Evolutionary conservation across 176 grass and related monocot genomes (phyloP), one percentile per base, ranked within the genome.

Genomic region (Pontederia paniculata): DNA sequence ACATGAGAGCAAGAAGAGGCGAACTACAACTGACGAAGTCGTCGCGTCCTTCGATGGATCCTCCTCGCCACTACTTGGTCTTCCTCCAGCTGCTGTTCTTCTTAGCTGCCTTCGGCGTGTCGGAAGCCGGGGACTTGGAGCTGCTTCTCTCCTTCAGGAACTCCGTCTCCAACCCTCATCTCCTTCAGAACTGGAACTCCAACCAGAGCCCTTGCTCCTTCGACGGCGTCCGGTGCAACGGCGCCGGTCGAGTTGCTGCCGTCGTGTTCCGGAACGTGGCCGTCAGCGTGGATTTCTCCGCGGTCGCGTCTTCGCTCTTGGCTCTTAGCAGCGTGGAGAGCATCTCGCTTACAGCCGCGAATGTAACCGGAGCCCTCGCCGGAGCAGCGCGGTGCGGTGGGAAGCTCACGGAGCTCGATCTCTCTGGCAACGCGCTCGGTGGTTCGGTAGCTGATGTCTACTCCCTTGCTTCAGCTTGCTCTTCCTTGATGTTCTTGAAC

Each of bases 111-210:
- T 23, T 69, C 2, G 12, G 52, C 16, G 52, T 62, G 9, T 64
- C 9, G 1, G 63, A 48, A 0, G 46, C 60, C 9, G 85, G 66
- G 4, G 90, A 96, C 68, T 73, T 78, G 54, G 78, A 87, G 65
- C 74, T 96, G 51, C 74, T 96, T 2, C 55, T 89, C 13, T 63
- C 79, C 42, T 96, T 96, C 77, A 96, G 76, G 82, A 62, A 58
- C 64, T 71, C 80, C 11, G 16, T 89, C 21, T 60, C 73, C 13
- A 68, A 59, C 76, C 86, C 66, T 51, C 54, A 42, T 8, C 11
- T 77, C 50, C 71, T 96, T 43, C 17, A 44, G 0, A 51, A 22
- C 25, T 96, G 91, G 91, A 70, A 10, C 69, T 14, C 67, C 0
- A 55, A 42, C 57, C 58, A 80, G 8, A 71, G 74, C 18, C 67